Conservation (phyloP, 768 basidiomycete species). For the Auricularia cornea region DNA sequence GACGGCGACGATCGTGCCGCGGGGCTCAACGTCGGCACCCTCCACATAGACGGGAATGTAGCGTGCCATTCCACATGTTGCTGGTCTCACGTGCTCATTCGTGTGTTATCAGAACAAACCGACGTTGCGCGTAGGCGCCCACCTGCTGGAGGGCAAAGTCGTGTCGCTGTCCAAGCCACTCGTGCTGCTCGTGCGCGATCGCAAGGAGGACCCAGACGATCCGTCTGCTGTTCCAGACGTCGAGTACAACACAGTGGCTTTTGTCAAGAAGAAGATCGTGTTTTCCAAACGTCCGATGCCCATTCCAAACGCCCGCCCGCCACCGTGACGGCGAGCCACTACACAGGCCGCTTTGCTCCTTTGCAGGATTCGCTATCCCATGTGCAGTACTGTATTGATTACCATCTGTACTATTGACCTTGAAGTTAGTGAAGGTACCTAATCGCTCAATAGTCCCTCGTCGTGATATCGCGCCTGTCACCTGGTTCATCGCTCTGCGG, state of each 20-base stretch:
- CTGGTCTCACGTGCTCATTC: not conserved
- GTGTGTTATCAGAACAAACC: conserved; percentile 51
- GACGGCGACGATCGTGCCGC: conserved; percentile 47
- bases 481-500: too few relatives aligned
- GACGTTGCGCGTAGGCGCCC: conserved; percentile 77
- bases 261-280: conserved; percentile 75
- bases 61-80: conserved; percentile 1
- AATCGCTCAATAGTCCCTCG: too few relatives aligned
- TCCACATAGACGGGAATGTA: conserved; percentile 48
- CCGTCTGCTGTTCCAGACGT: conserved; percentile 13
- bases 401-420: too few relatives aligned
- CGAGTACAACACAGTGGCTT: conserved; percentile 55
- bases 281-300: conserved; percentile 83
- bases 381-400: too few relatives aligned
- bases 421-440: too few relatives aligned
- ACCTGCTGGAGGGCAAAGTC: conserved; percentile 84
- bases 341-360: too few relatives aligned
- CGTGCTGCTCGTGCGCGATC: conserved; percentile 50
- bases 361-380: not conserved
- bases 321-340: not conserved
- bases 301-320: conserved; percentile 20
- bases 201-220: conserved; percentile 11
- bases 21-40: conserved; percentile 69
- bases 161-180: conserved; percentile 68
- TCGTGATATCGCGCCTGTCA: too few relatives aligned